phyloP scores from a whole-genome alignment of 2,329 filamentous ascomycete species.

The Cladosporium sp. region DNA sequence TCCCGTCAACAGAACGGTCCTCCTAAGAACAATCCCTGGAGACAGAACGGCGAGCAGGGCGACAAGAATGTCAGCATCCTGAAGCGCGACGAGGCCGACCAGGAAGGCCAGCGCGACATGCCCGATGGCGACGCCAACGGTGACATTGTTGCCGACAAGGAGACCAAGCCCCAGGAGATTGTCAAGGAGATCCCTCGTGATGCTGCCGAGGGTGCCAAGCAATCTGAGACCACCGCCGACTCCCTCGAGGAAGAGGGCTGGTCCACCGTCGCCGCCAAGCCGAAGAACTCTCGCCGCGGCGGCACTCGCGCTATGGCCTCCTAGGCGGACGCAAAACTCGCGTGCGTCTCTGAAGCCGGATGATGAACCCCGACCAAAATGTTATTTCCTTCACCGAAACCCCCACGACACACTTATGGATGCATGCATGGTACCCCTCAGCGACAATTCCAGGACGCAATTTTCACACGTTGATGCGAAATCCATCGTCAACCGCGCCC shows the following conservation, averaged over 20 bases:
- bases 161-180: constrained; percentile 51
- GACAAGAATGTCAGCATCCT: constrained; percentile 35
- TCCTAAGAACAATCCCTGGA: constrained; percentile 27
- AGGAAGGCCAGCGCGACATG: constrained; percentile 34
- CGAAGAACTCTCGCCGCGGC: constrained; percentile 39
- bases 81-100: constrained; percentile 42
- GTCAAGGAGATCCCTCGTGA: constrained; percentile 39
- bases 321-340: constrained; percentile 22
- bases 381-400: constrained; percentile 2
- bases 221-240: constrained; percentile 37
- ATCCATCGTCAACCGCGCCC: constrained; percentile 1
- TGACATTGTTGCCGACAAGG: constrained; percentile 46
- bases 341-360: neutral
- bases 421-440: constrained; percentile 8
- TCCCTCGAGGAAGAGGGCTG: constrained; percentile 48
- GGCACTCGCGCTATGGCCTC: constrained; percentile 44
- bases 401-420: constrained; percentile 9
- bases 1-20: constrained; percentile 23
- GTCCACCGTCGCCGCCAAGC: constrained; percentile 46
- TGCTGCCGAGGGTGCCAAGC: constrained; percentile 29
- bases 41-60: constrained; percentile 29
- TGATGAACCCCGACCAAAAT: constrained; percentile 5
- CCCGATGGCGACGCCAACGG: constrained; percentile 45
- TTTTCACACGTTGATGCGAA: neutral
- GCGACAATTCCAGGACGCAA: neutral